Conservation (phyloP, 2,329 filamentous ascomycete species). For the Sporothrix variecibatus region DNA sequence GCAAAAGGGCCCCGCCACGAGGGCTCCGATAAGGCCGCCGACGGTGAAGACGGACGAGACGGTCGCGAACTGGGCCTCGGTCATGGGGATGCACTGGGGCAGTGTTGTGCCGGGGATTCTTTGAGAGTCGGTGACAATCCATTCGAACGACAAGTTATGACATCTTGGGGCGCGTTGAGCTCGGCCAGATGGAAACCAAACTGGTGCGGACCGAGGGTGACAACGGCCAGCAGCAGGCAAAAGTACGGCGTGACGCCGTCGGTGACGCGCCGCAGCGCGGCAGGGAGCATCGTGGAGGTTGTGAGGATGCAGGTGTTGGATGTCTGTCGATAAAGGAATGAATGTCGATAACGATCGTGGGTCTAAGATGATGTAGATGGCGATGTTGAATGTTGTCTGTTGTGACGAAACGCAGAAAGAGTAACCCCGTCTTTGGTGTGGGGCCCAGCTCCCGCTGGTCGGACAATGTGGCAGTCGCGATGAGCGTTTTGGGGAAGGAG, state of each 20-base stretch:
- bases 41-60: slow-evolving; percentile 90
- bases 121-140: slow-evolving; percentile 38
- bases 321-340: neutral
- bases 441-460: slow-evolving; percentile 6
- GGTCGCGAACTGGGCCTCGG: slow-evolving; percentile 74
- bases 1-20: slow-evolving; percentile 77
- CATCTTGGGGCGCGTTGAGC: slow-evolving; percentile 91
- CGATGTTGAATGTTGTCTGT: neutral
- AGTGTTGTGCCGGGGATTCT: slow-evolving; percentile 43
- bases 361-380: neutral
- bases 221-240: slow-evolving; percentile 70
- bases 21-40: slow-evolving; percentile 81
- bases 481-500: slow-evolving; percentile 7
- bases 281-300: slow-evolving; percentile 28
- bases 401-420: neutral
- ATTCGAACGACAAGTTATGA: slow-evolving; percentile 78
- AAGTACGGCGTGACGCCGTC: slow-evolving; percentile 72
- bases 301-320: neutral
- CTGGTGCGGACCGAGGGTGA: slow-evolving; percentile 84
- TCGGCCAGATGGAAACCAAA: slow-evolving; percentile 97
- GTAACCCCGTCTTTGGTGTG: neutral
- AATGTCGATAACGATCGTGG: neutral
- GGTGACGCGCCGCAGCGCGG: slow-evolving; percentile 43
- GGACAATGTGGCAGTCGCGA: slow-evolving; percentile 9
- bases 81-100: slow-evolving; percentile 87